These are phyloP conservation scores for Rhizopus stolonifer DNA, from an alignment of 371 early-diverging fungal species.

Conservation along the genomic window DNA sequence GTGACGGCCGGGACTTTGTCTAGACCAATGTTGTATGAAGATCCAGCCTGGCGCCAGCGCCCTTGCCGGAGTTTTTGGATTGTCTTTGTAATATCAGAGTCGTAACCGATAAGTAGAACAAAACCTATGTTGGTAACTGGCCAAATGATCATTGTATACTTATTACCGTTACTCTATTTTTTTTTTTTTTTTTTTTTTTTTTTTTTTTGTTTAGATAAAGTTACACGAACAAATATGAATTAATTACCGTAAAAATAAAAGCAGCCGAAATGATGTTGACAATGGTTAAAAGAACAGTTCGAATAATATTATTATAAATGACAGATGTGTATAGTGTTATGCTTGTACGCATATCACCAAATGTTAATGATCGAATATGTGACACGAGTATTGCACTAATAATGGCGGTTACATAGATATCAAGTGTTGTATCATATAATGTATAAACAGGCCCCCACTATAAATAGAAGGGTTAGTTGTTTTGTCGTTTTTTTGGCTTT, in stretches of 20 bases:
- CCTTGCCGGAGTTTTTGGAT: slow-evolving; percentile 23
- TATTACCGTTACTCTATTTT: slow-evolving; percentile 10
- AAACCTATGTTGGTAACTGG: slow-evolving; percentile 37
- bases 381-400: slow-evolving; percentile 28
- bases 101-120: slow-evolving; percentile 40
- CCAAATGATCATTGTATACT: slow-evolving; percentile 36
- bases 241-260: slow-evolving; percentile 32
- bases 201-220: too few species aligned
- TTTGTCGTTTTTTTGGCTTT: too few species aligned
- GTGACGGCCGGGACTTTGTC: neutral
- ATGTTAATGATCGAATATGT: slow-evolving; percentile 31
- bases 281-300: slow-evolving; percentile 34
- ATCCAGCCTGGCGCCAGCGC: slow-evolving; percentile 18
- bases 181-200: too few species aligned
- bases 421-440: slow-evolving; percentile 38
- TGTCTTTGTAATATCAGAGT: slow-evolving; percentile 35
- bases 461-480: neutral
- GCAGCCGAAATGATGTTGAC: slow-evolving; percentile 36
- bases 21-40: slow-evolving; percentile 8
- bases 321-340: slow-evolving; percentile 33
- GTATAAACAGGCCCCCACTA: slow-evolving; percentile 51
- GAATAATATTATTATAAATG: slow-evolving; percentile 33
- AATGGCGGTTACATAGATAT: slow-evolving; percentile 38
- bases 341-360: slow-evolving; percentile 24
- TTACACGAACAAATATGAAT: too few species aligned